Evolutionary conservation across 2,329 filamentous ascomycete species (phyloP).

Genomic region (Aspergillus fumigatus): DNA sequence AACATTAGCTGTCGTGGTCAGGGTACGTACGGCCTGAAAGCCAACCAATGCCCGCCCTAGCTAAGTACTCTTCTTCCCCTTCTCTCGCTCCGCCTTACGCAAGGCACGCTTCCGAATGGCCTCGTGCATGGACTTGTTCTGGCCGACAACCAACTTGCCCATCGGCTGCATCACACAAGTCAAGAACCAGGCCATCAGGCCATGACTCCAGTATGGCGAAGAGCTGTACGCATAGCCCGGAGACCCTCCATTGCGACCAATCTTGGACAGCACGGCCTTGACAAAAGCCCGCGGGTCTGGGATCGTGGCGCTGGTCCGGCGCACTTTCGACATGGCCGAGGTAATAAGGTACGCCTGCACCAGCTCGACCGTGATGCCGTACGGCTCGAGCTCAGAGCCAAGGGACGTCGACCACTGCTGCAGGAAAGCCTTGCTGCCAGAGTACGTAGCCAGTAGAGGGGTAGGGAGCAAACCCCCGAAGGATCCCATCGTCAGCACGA

Average conservation of each 20-base stretch:
- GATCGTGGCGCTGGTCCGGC: slow-evolving; percentile 69
- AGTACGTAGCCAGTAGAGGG: slow-evolving; percentile 91
- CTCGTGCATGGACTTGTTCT: slow-evolving; percentile 70
- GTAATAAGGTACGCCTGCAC: slow-evolving; percentile 91
- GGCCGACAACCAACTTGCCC: slow-evolving; percentile 51
- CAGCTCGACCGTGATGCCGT: slow-evolving; percentile 84
- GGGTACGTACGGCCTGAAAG: no score
- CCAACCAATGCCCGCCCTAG: background rate
- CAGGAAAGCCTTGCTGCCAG: slow-evolving; percentile 94
- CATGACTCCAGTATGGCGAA: slow-evolving; percentile 91
- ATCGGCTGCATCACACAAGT: slow-evolving; percentile 56
- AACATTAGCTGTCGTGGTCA: background rate
- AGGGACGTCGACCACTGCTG: slow-evolving; percentile 92
- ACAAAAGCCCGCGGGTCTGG: slow-evolving; percentile 83
- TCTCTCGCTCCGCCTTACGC: slow-evolving; percentile 79
- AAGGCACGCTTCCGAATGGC: slow-evolving; percentile 78
- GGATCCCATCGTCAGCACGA: slow-evolving; percentile 96
- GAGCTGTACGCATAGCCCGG: slow-evolving; percentile 78
- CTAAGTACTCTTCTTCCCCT: slow-evolving; percentile 46
- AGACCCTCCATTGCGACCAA: slow-evolving; percentile 72
- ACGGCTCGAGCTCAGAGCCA: slow-evolving; percentile 72
- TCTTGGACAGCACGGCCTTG: slow-evolving; percentile 68
- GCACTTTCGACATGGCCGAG: slow-evolving; percentile 95
- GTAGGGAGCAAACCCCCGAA: slow-evolving; percentile 91
- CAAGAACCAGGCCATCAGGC: slow-evolving; percentile 78